Conservation (phyloP, 148 eudicot genomes). For the Selenicereus undatus region DNA sequence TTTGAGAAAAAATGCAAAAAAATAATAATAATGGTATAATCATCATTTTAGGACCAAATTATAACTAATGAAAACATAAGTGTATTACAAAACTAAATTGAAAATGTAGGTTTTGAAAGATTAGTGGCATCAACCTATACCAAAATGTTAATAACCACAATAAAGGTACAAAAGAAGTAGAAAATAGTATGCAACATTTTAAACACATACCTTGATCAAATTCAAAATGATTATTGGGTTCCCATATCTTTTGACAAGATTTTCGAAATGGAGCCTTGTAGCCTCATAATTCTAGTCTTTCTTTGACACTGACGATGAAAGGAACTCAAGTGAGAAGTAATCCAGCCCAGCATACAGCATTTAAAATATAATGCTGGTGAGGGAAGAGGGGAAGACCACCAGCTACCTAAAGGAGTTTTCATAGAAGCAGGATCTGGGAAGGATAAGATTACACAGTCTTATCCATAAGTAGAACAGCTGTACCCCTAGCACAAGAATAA, state of each 20-base stretch:
- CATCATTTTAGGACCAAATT: no score
- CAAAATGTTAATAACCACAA: no score
- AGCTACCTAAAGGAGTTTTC: background rate
- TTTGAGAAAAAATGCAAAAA: no score
- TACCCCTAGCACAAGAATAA: background rate
- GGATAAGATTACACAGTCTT: background rate
- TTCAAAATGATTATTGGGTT: conserved; percentile 88
- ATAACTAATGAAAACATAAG: no score
- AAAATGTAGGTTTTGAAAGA: no score
- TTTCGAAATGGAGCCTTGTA: conserved; percentile 89
- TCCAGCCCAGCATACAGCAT: background rate
- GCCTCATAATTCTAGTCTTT: conserved; percentile 82
- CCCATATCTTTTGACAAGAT: conserved; percentile 88
- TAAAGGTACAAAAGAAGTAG: background rate
- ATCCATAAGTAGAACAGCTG: background rate
- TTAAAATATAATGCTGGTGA: background rate
- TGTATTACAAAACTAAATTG: no score
- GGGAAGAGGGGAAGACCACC: background rate
- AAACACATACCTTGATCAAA: conserved; percentile 70
- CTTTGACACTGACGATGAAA: conserved; percentile 59
- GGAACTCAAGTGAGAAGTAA: conserved; percentile 17
- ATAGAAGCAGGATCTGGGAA: background rate
- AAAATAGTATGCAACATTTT: background rate
- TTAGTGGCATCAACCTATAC: no score
- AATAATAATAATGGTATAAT: no score